Percentiles rank a stretch among this genome's conserved stretches.
Conservation (phyloP, 495 filamentous ascomycete species). For the Talaromyces nanjingensis region DNA sequence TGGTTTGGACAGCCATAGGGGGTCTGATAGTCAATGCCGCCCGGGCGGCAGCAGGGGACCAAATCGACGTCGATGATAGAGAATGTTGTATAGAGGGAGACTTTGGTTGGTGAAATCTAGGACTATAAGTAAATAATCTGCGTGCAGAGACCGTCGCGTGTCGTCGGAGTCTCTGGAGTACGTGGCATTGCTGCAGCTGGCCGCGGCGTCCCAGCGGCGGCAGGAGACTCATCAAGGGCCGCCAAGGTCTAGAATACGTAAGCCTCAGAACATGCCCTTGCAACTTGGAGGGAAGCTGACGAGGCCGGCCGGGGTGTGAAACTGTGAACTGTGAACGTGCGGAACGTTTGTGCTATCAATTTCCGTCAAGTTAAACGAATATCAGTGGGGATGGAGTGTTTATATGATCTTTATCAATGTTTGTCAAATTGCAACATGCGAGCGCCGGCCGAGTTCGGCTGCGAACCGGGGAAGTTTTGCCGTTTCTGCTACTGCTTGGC, state of each 20-base stretch:
- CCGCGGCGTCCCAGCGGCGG: slow-evolving; percentile 7
- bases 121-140: background rate
- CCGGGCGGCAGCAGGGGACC: background rate
- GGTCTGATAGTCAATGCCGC: background rate
- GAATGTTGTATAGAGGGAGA: background rate
- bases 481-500: background rate
- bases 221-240: slow-evolving; percentile 8
- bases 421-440: background rate
- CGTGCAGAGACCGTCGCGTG: background rate
- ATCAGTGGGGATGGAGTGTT: background rate
- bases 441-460: slow-evolving; percentile 3
- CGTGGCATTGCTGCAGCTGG: slow-evolving; percentile 5
- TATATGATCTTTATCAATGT: background rate
- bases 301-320: background rate
- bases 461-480: background rate
- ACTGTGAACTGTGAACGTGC: background rate
- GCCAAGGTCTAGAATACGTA: background rate
- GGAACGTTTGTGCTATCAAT: too few species aligned
- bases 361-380: too few species aligned
- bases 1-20: slow-evolving; percentile 32
- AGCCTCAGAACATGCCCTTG: background rate
- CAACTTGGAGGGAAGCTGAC: background rate
- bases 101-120: background rate
- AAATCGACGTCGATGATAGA: background rate
- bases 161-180: background rate